phyloP scores from a whole-genome alignment of 1,284 basidiomycete genomes.

The Polyporus tsugae region DNA sequence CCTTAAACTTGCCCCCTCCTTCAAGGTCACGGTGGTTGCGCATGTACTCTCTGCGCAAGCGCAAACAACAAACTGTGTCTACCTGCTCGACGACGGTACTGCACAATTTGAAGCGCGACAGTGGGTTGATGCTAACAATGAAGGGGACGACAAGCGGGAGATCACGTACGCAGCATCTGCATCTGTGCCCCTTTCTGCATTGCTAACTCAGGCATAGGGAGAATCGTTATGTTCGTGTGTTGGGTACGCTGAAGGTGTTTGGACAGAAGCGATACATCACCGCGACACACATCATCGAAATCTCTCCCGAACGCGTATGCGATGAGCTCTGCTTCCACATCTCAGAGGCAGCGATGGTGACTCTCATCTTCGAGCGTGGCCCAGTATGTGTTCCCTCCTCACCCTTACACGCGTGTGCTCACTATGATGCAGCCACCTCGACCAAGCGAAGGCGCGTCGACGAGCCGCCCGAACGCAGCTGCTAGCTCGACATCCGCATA shows the following conservation, averaged over 20 bases:
- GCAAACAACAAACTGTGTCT: conserved; percentile 86
- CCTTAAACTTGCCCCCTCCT: neutral
- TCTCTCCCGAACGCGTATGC: conserved; percentile 8
- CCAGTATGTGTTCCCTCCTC: conserved; percentile 38
- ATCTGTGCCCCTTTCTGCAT: neutral
- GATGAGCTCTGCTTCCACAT: conserved; percentile 85
- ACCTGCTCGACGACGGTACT: conserved; percentile 89
- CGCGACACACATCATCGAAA: conserved; percentile 59
- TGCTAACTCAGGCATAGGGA: conserved; percentile 56
- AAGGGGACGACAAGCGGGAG: conserved; percentile 55
- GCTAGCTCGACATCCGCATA: conserved; percentile 41
- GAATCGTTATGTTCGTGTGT: conserved; percentile 83
- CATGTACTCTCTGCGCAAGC: conserved; percentile 75
- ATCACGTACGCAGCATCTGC: conserved; percentile 51
- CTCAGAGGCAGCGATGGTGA: conserved; percentile 62
- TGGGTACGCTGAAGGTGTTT: conserved; percentile 92
- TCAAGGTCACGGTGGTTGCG: conserved; percentile 80
- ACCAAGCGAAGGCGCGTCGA: conserved; percentile 34
- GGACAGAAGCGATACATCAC: conserved; percentile 86
- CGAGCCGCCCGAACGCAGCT: conserved; percentile 16
- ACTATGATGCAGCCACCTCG: conserved; percentile 39
- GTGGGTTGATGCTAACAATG: conserved; percentile 81
- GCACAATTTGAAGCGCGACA: conserved; percentile 88
- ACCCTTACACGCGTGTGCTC: conserved; percentile 4
- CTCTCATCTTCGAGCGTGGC: conserved; percentile 51